Conservation (phyloP, 78 protist species). For the Cavenderia fasciculata region DNA sequence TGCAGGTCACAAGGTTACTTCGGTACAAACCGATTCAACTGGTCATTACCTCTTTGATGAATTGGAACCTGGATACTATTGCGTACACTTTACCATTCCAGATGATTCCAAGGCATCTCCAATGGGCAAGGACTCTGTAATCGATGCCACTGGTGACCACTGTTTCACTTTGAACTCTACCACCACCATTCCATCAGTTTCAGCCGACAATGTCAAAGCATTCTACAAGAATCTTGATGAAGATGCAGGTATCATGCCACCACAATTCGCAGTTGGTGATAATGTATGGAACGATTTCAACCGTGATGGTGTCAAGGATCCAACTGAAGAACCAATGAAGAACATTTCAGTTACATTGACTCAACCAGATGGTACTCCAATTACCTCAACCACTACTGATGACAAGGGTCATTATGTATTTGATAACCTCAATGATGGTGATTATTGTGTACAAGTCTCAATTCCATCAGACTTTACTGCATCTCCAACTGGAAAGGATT, state of each 20-base stretch:
- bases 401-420: background rate
- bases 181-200: background rate
- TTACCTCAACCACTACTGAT: background rate
- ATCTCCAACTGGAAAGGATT: background rate
- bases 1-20: too few relatives aligned
- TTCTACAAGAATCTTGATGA: background rate
- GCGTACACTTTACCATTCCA: background rate
- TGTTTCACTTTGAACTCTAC: constrained; percentile 5
- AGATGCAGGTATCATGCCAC: constrained; percentile 27
- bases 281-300: constrained; percentile 1
- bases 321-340: background rate
- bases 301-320: background rate
- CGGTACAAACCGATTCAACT: too few relatives aligned
- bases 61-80: background rate
- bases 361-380: background rate
- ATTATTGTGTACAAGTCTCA: constrained; percentile 4
- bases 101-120: background rate
- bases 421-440: background rate
- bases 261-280: background rate
- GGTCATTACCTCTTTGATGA: constrained; percentile 2
- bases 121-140: background rate
- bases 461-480: background rate
- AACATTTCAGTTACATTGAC: background rate
- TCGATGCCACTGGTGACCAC: background rate
- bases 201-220: background rate